Evolutionary conservation across 192 early-diverging fungal genomes (phyloP), one percentile per base, ranked within the genome.

Genomic region (Lobosporangium transversale): DNA sequence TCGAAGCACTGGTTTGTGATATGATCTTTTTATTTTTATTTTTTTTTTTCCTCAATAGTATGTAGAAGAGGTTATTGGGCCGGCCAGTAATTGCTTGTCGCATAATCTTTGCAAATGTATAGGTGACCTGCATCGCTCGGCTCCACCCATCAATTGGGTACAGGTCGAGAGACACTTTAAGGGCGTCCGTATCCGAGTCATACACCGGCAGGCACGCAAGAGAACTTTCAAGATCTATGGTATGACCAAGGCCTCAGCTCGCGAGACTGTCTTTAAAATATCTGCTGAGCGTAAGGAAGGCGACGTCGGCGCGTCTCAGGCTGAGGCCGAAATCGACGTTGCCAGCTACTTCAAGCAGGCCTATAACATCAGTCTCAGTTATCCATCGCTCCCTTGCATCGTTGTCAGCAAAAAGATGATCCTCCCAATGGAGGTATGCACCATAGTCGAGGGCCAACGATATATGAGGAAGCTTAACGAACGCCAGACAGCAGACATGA

Each of bases 371-470:
- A 74, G 64, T 10, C 81, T 99, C 20, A 80, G 73, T 50, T 96
- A 90, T 64, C 90, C 93, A 11, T 88, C 88, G 49, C 78, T 97
- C 42, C 95, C 95, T 3, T 90, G 90, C 32, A 82, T 92, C 33
- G 85, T 89, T 21, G 92, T 95, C 35, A 75, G 85, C n/a, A 89
- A 86, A 61, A 81, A 79, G 31, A 62, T 81, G 15, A 78, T 90
- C 50, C 74, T 97, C 29, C 97, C 97, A 14, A 88, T 99, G 79
- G 97, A 99, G 82, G 84, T 96, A 26, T 97, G 95, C 83, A 84
- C 89, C n/a, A 83, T 99, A 44, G 80, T 90, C 33, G 84, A 89
- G 31, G 95, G 94, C 58, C 95, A 96, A 81, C 86, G 95, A 37
- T 91, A 91, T 76, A 78, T 84, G 68, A 84, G 90, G 64, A 93